Evolutionary conservation across 192 early-diverging fungal genomes (phyloP), one percentile per base, ranked within the genome.

Genomic region (Coemansia nantahalensis): DNA sequence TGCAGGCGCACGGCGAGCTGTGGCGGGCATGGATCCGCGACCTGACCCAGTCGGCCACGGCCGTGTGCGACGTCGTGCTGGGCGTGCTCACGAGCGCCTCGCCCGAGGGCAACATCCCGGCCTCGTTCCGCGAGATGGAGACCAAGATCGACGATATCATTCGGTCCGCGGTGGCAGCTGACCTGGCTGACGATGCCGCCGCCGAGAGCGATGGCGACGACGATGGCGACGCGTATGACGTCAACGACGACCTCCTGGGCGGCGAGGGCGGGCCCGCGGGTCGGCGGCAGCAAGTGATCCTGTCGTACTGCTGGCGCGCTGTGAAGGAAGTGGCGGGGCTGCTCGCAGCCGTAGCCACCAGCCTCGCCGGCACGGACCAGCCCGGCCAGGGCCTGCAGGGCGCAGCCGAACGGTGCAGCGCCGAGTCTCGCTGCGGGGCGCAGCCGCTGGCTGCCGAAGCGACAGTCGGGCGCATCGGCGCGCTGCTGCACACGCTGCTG

Each of bases 261-360:
- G 41, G 54, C 19, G 65, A 53, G 43, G 54, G 23, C 45, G 38
- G 56, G 7, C 70, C 48, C 39, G 68, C 39, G 62, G 86, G 37
- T 58, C 85, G 43, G 8, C 87, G 90, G 15, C 86, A 91, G 48
- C 93, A 95, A 55, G 80, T 92, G 5, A 88, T 94, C 44, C 54
- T 97, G 42, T 90, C 90, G 51, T 88, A 86, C 50, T 95, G 92
- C 69, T 97, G 93, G 87, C 79, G 93, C 46, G 88, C 90, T 14
- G 84, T 97, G 41, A 95, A 94, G 59, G 90, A 92, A 56, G 87
- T 90, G 17, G 84, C 86, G 8, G 67, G 72, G 8, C 54, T 90
- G 39, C 72, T 90, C 32, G 59, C 83, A 2, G 60, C 50, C 8
- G 48, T 58, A 13, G 61, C 45, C 41, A 59, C 52, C 17, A n/a